phyloP scores from a whole-genome alignment of 2,329 filamentous ascomycete genomes.

The Aspergillus tamarii region DNA sequence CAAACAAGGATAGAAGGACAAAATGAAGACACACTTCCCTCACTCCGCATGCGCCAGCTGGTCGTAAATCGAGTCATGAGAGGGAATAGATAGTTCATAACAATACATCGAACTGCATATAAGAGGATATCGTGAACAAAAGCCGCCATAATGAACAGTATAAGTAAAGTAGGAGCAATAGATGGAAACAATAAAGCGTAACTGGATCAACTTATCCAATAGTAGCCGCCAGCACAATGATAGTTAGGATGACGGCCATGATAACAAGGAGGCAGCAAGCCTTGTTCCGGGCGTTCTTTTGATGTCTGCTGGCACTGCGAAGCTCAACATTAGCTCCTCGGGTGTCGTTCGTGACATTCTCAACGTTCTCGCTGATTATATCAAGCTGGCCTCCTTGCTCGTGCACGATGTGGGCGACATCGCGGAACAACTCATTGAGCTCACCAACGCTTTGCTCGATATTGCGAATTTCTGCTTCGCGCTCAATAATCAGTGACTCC shows the following conservation, averaged over 20 bases:
- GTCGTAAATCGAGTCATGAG: conserved; percentile 15
- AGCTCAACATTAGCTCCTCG: conserved; percentile 84
- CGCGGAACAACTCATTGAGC: conserved; percentile 92
- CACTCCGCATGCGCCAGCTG: conserved; percentile 27
- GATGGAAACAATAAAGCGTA: neutral
- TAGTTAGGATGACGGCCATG: conserved; percentile 81
- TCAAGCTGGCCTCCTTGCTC: conserved; percentile 91
- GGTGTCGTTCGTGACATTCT: conserved; percentile 79
- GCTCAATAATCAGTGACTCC: conserved; percentile 91
- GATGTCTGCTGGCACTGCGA: conserved; percentile 82
- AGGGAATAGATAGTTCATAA: conserved; percentile 16
- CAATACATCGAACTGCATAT: conserved; percentile 31
- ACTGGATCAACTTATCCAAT: conserved; percentile 60
- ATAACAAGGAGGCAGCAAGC: conserved; percentile 90
- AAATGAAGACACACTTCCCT: conserved; percentile 28
- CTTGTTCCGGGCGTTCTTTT: conserved; percentile 94
- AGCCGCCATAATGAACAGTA: conserved; percentile 13
- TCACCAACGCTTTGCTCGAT: conserved; percentile 97
- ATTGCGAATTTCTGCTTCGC: conserved; percentile 93
- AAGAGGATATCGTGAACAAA: conserved; percentile 38
- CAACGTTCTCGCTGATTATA: conserved; percentile 85
- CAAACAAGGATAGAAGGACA: conserved; percentile 16
- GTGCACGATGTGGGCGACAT: conserved; percentile 95
- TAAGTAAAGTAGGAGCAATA: conserved; percentile 7
- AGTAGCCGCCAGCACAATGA: conserved; percentile 85